Conservation (phyloP, 2,329 filamentous ascomycete species). For the Ophiostoma sp. region DNA sequence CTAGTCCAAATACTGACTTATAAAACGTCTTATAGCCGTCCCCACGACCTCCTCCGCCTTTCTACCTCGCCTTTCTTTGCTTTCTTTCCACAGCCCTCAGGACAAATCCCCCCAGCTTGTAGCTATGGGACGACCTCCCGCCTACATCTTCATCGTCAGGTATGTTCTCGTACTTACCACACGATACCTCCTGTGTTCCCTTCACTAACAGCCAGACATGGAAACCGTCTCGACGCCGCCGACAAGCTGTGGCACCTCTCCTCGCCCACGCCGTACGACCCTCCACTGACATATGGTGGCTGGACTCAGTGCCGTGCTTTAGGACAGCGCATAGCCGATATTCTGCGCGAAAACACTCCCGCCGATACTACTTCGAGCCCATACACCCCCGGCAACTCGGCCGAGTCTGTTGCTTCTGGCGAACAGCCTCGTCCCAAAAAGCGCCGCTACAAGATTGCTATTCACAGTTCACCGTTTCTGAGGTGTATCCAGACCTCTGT, state of each 20-base stretch:
- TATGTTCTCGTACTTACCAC: slow-evolving; percentile 30
- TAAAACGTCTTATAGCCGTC: background rate
- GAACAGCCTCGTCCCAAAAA: slow-evolving; percentile 38
- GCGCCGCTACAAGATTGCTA: slow-evolving; percentile 68
- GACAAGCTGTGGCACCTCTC: slow-evolving; percentile 94
- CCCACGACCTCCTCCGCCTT: background rate
- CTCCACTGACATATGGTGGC: slow-evolving; percentile 88
- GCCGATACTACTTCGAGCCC: slow-evolving; percentile 31
- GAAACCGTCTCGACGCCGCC: slow-evolving; percentile 86
- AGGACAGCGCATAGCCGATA: slow-evolving; percentile 74
- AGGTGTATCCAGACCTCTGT: slow-evolving; percentile 90
- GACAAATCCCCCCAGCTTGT: background rate
- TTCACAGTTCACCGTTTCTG: slow-evolving; percentile 91
- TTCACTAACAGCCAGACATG: slow-evolving; percentile 58
- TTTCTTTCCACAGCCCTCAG: background rate
- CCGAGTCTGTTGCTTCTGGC: background rate
- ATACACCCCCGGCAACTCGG: background rate
- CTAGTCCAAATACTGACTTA: background rate
- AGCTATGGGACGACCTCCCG: slow-evolving; percentile 44
- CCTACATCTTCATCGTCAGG: slow-evolving; percentile 49
- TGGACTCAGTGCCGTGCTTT: slow-evolving; percentile 82
- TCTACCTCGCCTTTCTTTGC: background rate
- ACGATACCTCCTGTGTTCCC: slow-evolving; percentile 6
- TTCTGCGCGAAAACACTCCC: slow-evolving; percentile 53
- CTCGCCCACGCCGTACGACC: slow-evolving; percentile 90